Base-by-base conservation (phyloP, 2,329 filamentous ascomycete species). In the Penicillium vulpinum region DNA sequence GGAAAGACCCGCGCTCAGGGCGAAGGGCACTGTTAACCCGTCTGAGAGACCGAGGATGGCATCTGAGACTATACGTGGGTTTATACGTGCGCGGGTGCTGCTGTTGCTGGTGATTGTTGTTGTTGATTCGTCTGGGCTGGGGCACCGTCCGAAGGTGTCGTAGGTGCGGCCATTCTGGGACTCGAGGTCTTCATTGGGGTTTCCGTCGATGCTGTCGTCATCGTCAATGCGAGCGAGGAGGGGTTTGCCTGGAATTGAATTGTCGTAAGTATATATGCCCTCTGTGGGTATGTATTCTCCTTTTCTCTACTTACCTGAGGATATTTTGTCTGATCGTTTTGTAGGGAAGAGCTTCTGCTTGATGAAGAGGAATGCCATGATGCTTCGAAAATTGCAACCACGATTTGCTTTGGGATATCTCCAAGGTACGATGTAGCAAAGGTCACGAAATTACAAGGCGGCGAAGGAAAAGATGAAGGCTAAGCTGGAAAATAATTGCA, bases 11-110 rank as follows among this genome's bases (percentile, higher is more conserved):
- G 90, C 89, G 0, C 88, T 91, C 51, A 92, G 77, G 10, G 89
- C 89, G 62, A 92, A 92, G 1, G 89, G 89, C 0, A 92, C 89
- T 0, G 89, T 92, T 59, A 92, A 78, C 4, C 89, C 89, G 69
- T 92, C 89, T 1, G 89, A 87, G 63, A 92, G 85, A 35, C 89
- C 89, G 59, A 92, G 85, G 59, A 89, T 91, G 58, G 86, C 80
- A 73, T 90, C 80, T 4, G 80, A 79, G 43, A 82, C 72, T 44
- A 80, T 75, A 21, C 79, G 74, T 7, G 76, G 72, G 60, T 77
- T 75, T 56, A 77, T 68, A 28, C 73, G 71, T 15, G 67, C 64
- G 16, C 74, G 70, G 2, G 66, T 52, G 24, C 63, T 68, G 54
- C 57, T 64, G 54, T 52, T 61, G 46, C 64, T 66, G 22, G n/a